Evolutionary conservation across 768 basidiomycete species (phyloP), one percentile per base, ranked within the genome.

Genomic region (Boletus fagicola): DNA sequence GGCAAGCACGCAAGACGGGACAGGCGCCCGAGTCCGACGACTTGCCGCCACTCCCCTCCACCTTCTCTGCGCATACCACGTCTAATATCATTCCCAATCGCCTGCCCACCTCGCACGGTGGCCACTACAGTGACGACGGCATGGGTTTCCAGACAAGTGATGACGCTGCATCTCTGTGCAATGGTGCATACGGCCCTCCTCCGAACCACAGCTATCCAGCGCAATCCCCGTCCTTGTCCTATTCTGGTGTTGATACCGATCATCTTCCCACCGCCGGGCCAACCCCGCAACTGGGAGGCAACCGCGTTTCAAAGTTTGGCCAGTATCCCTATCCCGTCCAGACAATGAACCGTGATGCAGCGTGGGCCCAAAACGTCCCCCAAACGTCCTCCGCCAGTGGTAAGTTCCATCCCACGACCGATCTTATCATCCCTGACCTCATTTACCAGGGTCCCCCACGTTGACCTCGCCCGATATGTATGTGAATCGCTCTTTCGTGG

Each of bases 1-100:
- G 81, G 79, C 83, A 86, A 60, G 75, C 83, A 39, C 81, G 80
- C 70, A 88, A 86, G 74, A 71, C 78, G 42, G 79, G 78, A 59
- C 78, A 83, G 60, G 75, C 72, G 56, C 73, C 77, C 54, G 82
- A 82, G 24, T 65, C 75, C 22, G 83, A 84, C 43, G 83, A 85
- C 65, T 71, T 80, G 31, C 77, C 80, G 0, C 74, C 80, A 10
- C 70, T 80, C 49, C 79, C 83, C 40, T 71, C 84, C 54, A 72
- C 78, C 20, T 75, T 77, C 59, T 53, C 72, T 56, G 20, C 73
- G 20, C 69, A 78, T 47, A 52, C 76, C 18, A 67, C 77, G 13
- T 57, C 70, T 15, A 66, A 59, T 53, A 56, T 61, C 50, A 65
- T 76, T 33, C 62, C 71, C 49, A 69, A 71, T 39, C 78, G 78